Evolutionary conservation across 1,284 basidiomycete species (phyloP).

Genomic region (Pseudozyma sp.): DNA sequence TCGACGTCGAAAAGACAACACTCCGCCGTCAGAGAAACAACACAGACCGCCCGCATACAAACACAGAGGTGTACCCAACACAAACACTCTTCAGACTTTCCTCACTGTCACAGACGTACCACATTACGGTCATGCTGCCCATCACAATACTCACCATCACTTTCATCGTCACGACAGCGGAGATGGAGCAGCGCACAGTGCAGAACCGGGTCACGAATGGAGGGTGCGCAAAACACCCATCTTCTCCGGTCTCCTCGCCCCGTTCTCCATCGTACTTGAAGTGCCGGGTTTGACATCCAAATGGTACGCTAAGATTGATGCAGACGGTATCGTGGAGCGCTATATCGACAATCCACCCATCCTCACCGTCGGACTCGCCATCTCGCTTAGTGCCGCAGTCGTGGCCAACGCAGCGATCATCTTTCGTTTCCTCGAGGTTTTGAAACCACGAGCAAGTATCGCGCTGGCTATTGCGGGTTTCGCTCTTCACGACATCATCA

Average conservation of each 20-base stretch:
- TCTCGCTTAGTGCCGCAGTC: conserved; percentile 79
- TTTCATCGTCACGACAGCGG: too few species aligned
- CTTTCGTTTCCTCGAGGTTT: conserved; percentile 75
- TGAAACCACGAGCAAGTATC: conserved; percentile 72
- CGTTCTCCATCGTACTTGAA: conserved; percentile 82
- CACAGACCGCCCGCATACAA: too few species aligned
- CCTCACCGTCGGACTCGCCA: conserved; percentile 74
- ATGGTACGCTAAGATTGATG: conserved; percentile 57
- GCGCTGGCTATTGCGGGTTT: conserved; percentile 76
- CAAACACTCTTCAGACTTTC: conserved; percentile 37
- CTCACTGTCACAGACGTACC: conserved; percentile 18
- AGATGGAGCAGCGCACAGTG: neutral
- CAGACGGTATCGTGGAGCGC: conserved; percentile 35
- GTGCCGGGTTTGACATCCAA: conserved; percentile 50
- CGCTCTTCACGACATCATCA: conserved; percentile 76
- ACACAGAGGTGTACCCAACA: neutral
- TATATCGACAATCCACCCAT: conserved; percentile 70
- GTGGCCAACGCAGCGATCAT: conserved; percentile 79
- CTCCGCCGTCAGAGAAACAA: neutral
- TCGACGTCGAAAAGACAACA: neutral
- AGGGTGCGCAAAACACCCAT: conserved; percentile 58
- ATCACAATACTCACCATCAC: neutral
- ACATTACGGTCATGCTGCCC: neutral
- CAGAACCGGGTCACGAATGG: conserved; percentile 5
- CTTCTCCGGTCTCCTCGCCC: conserved; percentile 77